These are phyloP conservation scores for Physcia stellaris DNA, from an alignment of 495 filamentous ascomycete species.

Conservation along the genomic window DNA sequence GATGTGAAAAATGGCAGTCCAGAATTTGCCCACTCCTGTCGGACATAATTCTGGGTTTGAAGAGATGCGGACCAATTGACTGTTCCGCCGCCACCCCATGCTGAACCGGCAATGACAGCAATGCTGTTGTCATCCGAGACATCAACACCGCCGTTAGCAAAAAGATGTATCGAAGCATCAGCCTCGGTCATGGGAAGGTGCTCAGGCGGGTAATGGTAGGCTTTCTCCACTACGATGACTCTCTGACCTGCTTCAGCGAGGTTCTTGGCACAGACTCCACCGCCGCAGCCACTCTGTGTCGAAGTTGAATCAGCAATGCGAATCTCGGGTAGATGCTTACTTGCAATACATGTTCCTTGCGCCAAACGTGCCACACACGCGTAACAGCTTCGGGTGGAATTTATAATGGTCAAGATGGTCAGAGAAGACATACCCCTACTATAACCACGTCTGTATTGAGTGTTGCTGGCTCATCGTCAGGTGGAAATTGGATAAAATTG, in stretches of 20 bases:
- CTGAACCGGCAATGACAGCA: conserved; percentile 50
- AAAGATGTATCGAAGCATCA: conserved; percentile 45
- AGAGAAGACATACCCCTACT: too few species aligned
- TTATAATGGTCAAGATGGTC: too few species aligned
- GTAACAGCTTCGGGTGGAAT: too few species aligned
- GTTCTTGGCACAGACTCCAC: conserved; percentile 69
- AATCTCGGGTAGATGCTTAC: too few species aligned
- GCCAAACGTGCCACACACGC: too few species aligned
- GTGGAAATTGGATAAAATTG: conserved; percentile 36
- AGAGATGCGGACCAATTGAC: conserved; percentile 82
- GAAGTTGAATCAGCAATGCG: too few species aligned
- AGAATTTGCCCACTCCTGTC: conserved; percentile 65
- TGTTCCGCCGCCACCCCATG: conserved; percentile 78
- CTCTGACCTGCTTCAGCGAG: conserved; percentile 59
- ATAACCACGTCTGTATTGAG: conserved; percentile 74
- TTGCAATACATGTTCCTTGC: too few species aligned
- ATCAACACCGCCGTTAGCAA: conserved; percentile 40
- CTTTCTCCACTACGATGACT: conserved; percentile 76
- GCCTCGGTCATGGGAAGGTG: conserved; percentile 58
- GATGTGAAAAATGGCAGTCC: conserved; percentile 69
- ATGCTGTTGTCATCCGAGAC: conserved; percentile 50
- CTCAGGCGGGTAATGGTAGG: conserved; percentile 55
- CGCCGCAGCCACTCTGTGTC: conserved; percentile 78
- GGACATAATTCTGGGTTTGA: conserved; percentile 67
- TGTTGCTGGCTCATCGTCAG: conserved; percentile 31